Evolutionary conservation across 352 stramenopile genomes (phyloP).

Genomic region (Globisporangium emineosum): DNA sequence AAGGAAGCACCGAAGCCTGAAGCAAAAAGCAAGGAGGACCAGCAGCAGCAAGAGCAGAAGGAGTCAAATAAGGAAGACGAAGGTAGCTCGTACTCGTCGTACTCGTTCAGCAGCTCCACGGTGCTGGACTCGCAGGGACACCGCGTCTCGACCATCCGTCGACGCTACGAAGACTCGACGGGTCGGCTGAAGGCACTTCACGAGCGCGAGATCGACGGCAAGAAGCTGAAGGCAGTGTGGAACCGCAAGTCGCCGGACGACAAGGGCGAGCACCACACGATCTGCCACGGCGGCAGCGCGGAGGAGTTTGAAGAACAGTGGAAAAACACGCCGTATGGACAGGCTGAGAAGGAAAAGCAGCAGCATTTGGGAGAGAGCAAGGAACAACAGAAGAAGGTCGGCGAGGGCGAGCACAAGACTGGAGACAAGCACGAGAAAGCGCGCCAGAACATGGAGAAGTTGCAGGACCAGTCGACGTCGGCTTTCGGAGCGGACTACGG

Average conservation of each 20-base stretch:
- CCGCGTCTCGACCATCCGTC: background rate
- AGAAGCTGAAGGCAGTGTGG: background rate
- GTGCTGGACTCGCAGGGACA: background rate
- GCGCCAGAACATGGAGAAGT: background rate
- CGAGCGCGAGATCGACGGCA: background rate
- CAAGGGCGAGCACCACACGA: slow-evolving; percentile 49
- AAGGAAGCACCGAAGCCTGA: background rate
- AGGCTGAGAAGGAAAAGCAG: slow-evolving; percentile 37
- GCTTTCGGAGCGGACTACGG: slow-evolving; percentile 19
- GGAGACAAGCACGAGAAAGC: slow-evolving; percentile 13
- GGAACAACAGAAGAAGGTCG: background rate
- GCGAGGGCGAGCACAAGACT: slow-evolving; percentile 18
- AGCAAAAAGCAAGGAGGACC: background rate
- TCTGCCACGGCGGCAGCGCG: slow-evolving; percentile 28
- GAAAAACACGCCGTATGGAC: slow-evolving; percentile 58
- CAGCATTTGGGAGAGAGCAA: background rate
- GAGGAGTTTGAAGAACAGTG: slow-evolving; percentile 70
- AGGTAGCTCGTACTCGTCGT: background rate
- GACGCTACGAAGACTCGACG: background rate
- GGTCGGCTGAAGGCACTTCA: background rate
- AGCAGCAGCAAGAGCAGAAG: background rate
- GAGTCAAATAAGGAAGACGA: background rate
- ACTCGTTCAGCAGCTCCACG: background rate
- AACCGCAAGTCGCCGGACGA: slow-evolving; percentile 42
- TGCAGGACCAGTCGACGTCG: slow-evolving; percentile 14